These are phyloP conservation scores for Moniliophthora roreri DNA, from an alignment of 1,284 basidiomycete species.

Conservation along the genomic window DNA sequence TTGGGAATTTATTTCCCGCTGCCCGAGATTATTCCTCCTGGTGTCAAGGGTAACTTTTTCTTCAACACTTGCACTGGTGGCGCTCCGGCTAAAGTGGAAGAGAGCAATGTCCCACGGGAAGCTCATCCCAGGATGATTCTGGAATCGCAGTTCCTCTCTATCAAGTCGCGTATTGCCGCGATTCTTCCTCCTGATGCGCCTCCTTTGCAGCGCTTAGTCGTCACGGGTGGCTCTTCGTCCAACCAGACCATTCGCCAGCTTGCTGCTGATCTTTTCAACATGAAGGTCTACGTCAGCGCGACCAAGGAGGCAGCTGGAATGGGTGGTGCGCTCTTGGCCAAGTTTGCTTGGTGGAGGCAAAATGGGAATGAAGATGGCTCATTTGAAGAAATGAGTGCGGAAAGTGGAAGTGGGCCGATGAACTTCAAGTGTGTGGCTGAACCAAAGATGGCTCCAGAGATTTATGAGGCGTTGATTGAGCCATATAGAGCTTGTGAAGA, in stretches of 20 bases:
- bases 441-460: slow-evolving; percentile 41
- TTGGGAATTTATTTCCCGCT: slow-evolving; percentile 75
- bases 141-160: slow-evolving; percentile 85
- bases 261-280: slow-evolving; percentile 77
- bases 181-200: slow-evolving; percentile 62
- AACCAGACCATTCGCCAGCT: slow-evolving; percentile 77
- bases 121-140: slow-evolving; percentile 81
- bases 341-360: slow-evolving; percentile 66
- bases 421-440: slow-evolving; percentile 60
- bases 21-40: slow-evolving; percentile 83
- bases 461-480: slow-evolving; percentile 43
- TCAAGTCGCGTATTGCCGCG: slow-evolving; percentile 65
- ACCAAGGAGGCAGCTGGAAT: slow-evolving; percentile 71
- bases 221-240: slow-evolving; percentile 80
- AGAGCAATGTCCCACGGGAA: slow-evolving; percentile 40
- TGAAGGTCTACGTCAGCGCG: slow-evolving; percentile 68
- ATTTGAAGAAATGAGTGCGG: slow-evolving; percentile 63
- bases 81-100: slow-evolving; percentile 28
- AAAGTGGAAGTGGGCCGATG: slow-evolving; percentile 39
- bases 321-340: slow-evolving; percentile 69
- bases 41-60: slow-evolving; percentile 66
- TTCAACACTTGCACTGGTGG: slow-evolving; percentile 39
- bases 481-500: slow-evolving; percentile 50
- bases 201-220: slow-evolving; percentile 67
- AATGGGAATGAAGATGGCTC: slow-evolving; percentile 44